Percentiles rank a stretch among this genome's conserved stretches.
These are phyloP conservation scores for Phellopilus nigrolimitatus DNA, from an alignment of 1,284 basidiomycete genomes.

Conservation along the genomic window DNA sequence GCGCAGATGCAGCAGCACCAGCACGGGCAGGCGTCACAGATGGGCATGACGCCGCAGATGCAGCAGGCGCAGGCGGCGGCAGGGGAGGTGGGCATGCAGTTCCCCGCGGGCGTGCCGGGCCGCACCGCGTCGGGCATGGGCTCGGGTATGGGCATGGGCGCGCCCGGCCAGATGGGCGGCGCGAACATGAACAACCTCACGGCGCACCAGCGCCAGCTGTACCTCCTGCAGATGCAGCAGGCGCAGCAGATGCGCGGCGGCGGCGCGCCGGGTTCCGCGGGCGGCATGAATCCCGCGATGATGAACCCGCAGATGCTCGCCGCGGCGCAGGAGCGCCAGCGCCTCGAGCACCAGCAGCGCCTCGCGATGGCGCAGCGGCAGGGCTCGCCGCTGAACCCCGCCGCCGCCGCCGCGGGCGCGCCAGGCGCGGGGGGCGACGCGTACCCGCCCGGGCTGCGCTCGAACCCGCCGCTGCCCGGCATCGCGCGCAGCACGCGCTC, in stretches of 20 bases:
- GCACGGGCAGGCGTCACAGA: conserved; percentile 23
- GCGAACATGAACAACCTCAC: conserved; percentile 24
- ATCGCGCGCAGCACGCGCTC: conserved; percentile 68
- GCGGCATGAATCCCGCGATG: conserved; percentile 25
- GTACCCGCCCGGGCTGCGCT: conserved; percentile 33
- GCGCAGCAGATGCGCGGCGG: conserved; percentile 24
- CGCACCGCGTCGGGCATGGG: conserved; percentile 6
- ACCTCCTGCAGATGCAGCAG: conserved; percentile 32
- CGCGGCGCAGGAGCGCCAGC: conserved; percentile 35
- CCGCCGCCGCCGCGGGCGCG: conserved; percentile 21
- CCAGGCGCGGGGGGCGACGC: conserved; percentile 17
- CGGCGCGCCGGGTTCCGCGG: conserved; percentile 4
- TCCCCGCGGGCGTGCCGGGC: not conserved
- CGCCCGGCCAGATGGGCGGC: conserved; percentile 24
- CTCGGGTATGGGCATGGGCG: conserved; percentile 12
- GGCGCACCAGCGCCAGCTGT: conserved; percentile 32
- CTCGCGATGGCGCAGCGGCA: conserved; percentile 28
- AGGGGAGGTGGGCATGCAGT: conserved; percentile 3
- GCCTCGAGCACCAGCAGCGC: conserved; percentile 27
- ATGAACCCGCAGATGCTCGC: conserved; percentile 28
- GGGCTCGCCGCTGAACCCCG: conserved; percentile 34
- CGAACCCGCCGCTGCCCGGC: conserved; percentile 58
- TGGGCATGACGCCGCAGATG: conserved; percentile 11
- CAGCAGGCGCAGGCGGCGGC: not conserved
- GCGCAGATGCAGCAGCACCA: conserved; percentile 34